Evolutionary conservation across 192 early-diverging fungal genomes (phyloP).

Genomic region (Rhizophlyctis rosea): DNA sequence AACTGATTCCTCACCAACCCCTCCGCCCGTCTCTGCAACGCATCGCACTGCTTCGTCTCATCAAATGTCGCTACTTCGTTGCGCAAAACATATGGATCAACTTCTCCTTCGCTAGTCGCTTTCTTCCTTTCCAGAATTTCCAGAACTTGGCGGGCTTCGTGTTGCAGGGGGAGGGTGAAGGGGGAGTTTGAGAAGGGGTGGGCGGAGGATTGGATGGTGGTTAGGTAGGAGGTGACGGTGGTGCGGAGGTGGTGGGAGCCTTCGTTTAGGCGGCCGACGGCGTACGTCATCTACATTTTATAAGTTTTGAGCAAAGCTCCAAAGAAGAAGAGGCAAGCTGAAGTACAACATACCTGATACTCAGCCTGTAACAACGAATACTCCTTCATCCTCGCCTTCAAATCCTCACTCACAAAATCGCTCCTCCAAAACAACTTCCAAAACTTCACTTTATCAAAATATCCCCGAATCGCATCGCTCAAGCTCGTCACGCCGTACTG

Average conservation of each 20-base stretch:
- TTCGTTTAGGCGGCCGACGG: constrained; percentile 41
- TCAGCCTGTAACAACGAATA: constrained; percentile 33
- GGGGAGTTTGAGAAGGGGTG: constrained; percentile 18
- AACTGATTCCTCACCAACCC: constrained; percentile 29
- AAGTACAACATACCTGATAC: constrained; percentile 23
- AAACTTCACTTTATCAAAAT: constrained; percentile 26
- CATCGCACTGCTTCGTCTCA: constrained; percentile 26
- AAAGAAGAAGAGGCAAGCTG: too few relatives aligned
- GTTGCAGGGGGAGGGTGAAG: constrained; percentile 20
- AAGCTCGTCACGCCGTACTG: constrained; percentile 23
- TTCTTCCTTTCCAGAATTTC: constrained; percentile 30
- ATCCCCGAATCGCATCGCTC: constrained; percentile 17
- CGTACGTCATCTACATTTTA: constrained; percentile 46
- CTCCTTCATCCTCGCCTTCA: constrained; percentile 23
- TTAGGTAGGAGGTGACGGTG: constrained; percentile 23
- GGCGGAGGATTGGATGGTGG: constrained; percentile 4
- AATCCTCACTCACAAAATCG: constrained; percentile 26
- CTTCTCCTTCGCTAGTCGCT: constrained; percentile 4
- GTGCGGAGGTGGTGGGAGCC: constrained; percentile 29
- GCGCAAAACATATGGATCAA: constrained; percentile 33
- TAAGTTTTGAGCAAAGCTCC: too few relatives aligned
- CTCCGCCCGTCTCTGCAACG: constrained; percentile 29
- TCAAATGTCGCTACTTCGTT: constrained; percentile 37
- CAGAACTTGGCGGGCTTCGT: constrained; percentile 25
- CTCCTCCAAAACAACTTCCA: constrained; percentile 30